These are phyloP conservation scores for Byssochlamys sp. DNA, from an alignment of 2,329 filamentous ascomycete species.

Conservation along the genomic window DNA sequence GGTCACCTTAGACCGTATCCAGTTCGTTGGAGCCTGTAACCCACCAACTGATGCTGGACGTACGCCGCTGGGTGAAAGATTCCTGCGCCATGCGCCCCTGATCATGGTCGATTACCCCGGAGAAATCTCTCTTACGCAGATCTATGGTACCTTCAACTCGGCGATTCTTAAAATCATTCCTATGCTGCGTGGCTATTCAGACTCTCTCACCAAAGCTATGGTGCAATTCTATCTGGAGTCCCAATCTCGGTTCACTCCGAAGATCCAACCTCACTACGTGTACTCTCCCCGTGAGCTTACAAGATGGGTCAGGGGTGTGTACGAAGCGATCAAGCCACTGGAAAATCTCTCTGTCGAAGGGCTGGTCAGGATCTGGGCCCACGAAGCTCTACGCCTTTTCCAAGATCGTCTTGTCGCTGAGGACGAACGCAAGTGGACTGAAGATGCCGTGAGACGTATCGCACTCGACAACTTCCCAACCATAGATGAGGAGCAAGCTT, in stretches of 20 bases:
- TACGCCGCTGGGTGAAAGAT: constrained; percentile 84
- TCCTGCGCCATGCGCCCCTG: constrained; percentile 91
- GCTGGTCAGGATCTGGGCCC: constrained; percentile 91
- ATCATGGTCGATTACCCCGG: constrained; percentile 99
- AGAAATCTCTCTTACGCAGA: constrained; percentile 85
- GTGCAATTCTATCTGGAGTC: constrained; percentile 92
- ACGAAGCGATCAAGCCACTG: constrained; percentile 88
- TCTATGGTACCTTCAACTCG: constrained; percentile 96
- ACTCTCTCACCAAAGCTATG: constrained; percentile 92
- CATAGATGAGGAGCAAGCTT: constrained; percentile 80
- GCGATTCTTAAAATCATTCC: constrained; percentile 95
- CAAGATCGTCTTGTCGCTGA: constrained; percentile 92
- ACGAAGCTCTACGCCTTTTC: constrained; percentile 91
- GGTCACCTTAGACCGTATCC: constrained; percentile 94
- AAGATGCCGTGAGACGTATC: constrained; percentile 74
- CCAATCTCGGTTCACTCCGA: constrained; percentile 84
- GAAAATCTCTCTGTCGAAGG: constrained; percentile 83
- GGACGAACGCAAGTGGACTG: constrained; percentile 90
- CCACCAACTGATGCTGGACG: constrained; percentile 93
- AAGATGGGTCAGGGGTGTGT: constrained; percentile 92
- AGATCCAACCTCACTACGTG: constrained; percentile 97
- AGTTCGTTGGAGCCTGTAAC: constrained; percentile 98
- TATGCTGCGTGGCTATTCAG: constrained; percentile 85
- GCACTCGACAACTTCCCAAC: constrained; percentile 87
- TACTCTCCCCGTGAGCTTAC: constrained; percentile 98